Percentiles rank a stretch among this genome's conserved stretches.
phyloP scores from a whole-genome alignment of 2,329 filamentous ascomycete genomes.

The Claviceps monticola region DNA sequence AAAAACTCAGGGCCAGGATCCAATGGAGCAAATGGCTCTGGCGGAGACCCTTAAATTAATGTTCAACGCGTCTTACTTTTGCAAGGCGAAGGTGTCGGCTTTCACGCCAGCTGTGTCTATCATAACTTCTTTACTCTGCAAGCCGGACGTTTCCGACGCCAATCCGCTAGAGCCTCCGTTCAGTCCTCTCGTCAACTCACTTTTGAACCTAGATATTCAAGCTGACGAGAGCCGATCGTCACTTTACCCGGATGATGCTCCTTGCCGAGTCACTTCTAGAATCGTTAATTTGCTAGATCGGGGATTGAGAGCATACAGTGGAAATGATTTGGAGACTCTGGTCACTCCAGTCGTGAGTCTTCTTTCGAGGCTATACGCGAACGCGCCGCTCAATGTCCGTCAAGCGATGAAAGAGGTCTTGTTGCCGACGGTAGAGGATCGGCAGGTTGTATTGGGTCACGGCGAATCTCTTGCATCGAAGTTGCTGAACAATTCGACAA shows the following conservation, averaged over 20 bases:
- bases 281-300: constrained; percentile 57
- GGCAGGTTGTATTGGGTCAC: constrained; percentile 62
- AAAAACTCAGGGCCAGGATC: constrained; percentile 25
- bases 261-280: constrained; percentile 45
- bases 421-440: constrained; percentile 64
- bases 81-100: constrained; percentile 41
- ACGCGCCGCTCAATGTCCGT: constrained; percentile 48
- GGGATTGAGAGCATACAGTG: constrained; percentile 47
- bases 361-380: constrained; percentile 55
- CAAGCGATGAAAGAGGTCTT: constrained; percentile 50
- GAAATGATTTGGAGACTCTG: constrained; percentile 57
- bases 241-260: constrained; percentile 52
- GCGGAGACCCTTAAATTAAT: constrained; percentile 74
- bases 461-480: constrained; percentile 61
- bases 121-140: constrained; percentile 57
- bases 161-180: constrained; percentile 63
- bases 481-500: constrained; percentile 65
- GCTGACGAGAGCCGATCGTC: constrained; percentile 36
- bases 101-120: constrained; percentile 58
- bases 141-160: constrained; percentile 36
- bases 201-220: constrained; percentile 64
- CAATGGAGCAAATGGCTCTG: constrained; percentile 68
- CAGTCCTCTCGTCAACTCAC: constrained; percentile 60
- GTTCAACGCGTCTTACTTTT: constrained; percentile 75
- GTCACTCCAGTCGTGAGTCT: constrained; percentile 63